Evolutionary conservation across 2,329 filamentous ascomycete genomes (phyloP), one percentile per base, ranked within the genome.

Genomic region (Colletotrichum sp.): DNA sequence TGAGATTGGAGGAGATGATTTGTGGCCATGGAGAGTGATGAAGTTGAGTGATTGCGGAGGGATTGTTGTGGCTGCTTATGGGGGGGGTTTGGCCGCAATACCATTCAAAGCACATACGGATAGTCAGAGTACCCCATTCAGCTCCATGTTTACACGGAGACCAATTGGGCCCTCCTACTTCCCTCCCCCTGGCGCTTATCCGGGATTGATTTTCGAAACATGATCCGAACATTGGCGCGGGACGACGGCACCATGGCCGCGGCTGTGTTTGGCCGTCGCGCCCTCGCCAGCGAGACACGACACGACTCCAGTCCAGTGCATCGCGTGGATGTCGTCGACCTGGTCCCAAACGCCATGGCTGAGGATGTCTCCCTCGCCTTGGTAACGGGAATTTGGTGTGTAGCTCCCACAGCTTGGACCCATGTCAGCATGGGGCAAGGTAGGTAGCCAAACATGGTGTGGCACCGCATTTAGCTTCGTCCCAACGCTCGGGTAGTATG

Each of bases 211-310:
- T 63, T 63, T 34, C 69, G 63, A 75, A 75, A 75, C 73, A 10
- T n/a, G 55, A 64, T 72, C 69, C 43, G 69, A 64, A 68, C 73
- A 30, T 48, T 64, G 39, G 69, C 69, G 55, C 61, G 73, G 63
- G 57, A 67, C 13, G 39, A 52, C 63, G 69, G 73, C 63, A 72
- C 55, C 52, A 60, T 39, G 52, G 28, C 39, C 72, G 26, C 32
- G 16, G 57, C 66, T 60, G 71, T 70, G 39, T 43, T 21, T 48
- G 30, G 43, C 43, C 43, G 6, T 52, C 43, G 2, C 3, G 43
- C 10, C 28, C 34, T 26, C 5, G 5, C n/a, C 26, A 12, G 16
- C 39, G 21, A 52, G 48, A 24, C n/a, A n/a, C 36, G 21, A 24
- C 15, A 4, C 13, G 6, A n/a, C 6, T 12, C 26, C 57, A 18